Evolutionary conservation across 192 early-diverging fungal species (phyloP).

Genomic region (Mortierella antarctica): DNA sequence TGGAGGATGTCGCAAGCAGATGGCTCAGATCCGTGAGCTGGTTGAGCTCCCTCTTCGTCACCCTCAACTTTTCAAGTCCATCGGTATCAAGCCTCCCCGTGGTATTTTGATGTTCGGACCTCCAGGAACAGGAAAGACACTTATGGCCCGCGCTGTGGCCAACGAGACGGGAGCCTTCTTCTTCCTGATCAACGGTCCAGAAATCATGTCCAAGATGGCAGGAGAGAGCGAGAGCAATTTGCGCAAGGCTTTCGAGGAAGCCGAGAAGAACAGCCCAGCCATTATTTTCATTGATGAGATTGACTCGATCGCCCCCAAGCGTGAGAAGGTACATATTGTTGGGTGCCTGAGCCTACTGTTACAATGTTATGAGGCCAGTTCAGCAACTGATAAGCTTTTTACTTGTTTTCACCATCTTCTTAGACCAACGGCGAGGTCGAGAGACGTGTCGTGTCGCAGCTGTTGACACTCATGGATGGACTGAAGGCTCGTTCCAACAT

Average conservation of each 20-base stretch:
- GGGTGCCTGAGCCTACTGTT: too few relatives aligned
- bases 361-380: too few relatives aligned
- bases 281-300: constrained; percentile 99
- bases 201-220: constrained; percentile 99
- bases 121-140: constrained; percentile 98
- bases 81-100: constrained; percentile 99
- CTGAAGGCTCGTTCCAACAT: constrained; percentile 97
- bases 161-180: constrained; percentile 99
- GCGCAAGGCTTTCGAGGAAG: constrained; percentile 99
- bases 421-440: constrained; percentile 98
- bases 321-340: constrained; percentile 74
- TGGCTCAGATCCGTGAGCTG: constrained; percentile 99
- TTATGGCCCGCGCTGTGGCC: constrained; percentile 98
- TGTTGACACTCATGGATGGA: constrained; percentile 98
- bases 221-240: constrained; percentile 98
- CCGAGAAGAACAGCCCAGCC: constrained; percentile 96
- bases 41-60: constrained; percentile 98
- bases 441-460: constrained; percentile 97
- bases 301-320: constrained; percentile 99
- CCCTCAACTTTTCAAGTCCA: constrained; percentile 98
- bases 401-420: constrained; percentile 4
- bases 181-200: constrained; percentile 99
- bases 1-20: constrained; percentile 97
- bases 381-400: too few relatives aligned
- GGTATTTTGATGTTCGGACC: constrained; percentile 99